Evolutionary conservation across 2,329 filamentous ascomycete genomes (phyloP), one percentile per base, ranked within the genome.

Genomic region (Colletotrichum limetticola): DNA sequence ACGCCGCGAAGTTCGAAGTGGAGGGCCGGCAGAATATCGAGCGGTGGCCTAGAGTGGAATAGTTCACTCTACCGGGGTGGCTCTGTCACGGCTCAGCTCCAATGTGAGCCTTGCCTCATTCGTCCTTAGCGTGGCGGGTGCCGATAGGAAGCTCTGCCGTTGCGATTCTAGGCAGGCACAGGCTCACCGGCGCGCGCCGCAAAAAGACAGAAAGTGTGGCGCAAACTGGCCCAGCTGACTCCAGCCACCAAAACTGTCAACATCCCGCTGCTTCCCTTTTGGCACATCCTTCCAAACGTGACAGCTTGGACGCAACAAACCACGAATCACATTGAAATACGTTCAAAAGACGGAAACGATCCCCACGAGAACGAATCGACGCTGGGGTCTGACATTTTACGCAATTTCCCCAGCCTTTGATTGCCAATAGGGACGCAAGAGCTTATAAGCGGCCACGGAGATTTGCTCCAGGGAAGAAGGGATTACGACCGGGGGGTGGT

Each of bases 11-110:
- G 30, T 49, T 64, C 61, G 32, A 57, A 35, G 42, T 35, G 19
- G 24, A n/a, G 28, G 12, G 35, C 35, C 46, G 68, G 68, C 68
- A 71, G 46, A 67, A 71, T 26, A 9, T 9, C 22, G 35, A 49
- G 68, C 68, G 68, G 68, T 67, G 58, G 26, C 14, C 14, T 22
- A 5, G 4, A 11, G 1, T 3, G 8, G 24, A 19, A 11, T 63
- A 63, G 28, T 5, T 5, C 1, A 1, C 0, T 5, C 0, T 2
- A 32, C 60, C 46, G 26, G 60, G 60, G 5, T 32, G 37, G 37
- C 37, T 42, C 37, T 16, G 5, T 42, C 2, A 8, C 37, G 37
- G 37, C 37, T 19, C 12, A 52, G 11, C 56, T 32, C n/a, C 55
- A 58, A 42, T 19, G 8, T 37, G n/a, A 60, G 42, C 24, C 61